Evolutionary conservation across 176 grass and related monocot genomes (phyloP), one percentile per base, ranked within the genome.

Genomic region (Eragrostis curvula): DNA sequence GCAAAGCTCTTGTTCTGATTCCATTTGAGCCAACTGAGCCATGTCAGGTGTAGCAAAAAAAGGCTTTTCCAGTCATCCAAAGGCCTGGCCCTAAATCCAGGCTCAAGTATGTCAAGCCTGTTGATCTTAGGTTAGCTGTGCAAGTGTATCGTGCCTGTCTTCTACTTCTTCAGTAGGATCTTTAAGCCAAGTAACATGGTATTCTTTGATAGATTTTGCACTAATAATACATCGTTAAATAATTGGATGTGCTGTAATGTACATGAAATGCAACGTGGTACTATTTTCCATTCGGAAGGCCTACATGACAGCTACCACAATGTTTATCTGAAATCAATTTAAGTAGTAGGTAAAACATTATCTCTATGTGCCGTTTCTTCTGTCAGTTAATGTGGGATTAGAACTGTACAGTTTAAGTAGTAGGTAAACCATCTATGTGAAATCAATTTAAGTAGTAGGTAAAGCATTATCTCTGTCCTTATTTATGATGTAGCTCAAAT

Each of bases 171-270:
- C 47, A 39, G 17, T 57, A 68, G 67, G 20, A 47, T 74, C 7
- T 45, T 4, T 8, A 65, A 20, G 40, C 40, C 27, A 49, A 81
- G 6, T 14, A 61, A 48, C 39, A 74, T 23, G 18, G 2, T 64
- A 73, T 17, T 52, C 47, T 71, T 80, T 18, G 40, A 66, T 66
- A 77, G 5, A 20, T n/a, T 27, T 80, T 56, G 24, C 18, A 77
- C 36, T 74, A 17, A 29, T 80, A 59, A 58, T 48, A 14, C 14
- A 60, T 85, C 12, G 40, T 77, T 45, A 41, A 23, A 25, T 25
- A 25, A 6, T 62, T 62, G 4, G 13, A 16, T 30, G 14, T 28
- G 24, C 6, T 13, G 23, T 24, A 61, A 6, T 30, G 25, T 17
- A 32, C 4, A 64, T 64, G 60, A 10, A 45, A 74, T 81, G 53